Base-by-base conservation (phyloP, 1,139 yeast species). In the Wickerhamiella infanticola region DNA sequence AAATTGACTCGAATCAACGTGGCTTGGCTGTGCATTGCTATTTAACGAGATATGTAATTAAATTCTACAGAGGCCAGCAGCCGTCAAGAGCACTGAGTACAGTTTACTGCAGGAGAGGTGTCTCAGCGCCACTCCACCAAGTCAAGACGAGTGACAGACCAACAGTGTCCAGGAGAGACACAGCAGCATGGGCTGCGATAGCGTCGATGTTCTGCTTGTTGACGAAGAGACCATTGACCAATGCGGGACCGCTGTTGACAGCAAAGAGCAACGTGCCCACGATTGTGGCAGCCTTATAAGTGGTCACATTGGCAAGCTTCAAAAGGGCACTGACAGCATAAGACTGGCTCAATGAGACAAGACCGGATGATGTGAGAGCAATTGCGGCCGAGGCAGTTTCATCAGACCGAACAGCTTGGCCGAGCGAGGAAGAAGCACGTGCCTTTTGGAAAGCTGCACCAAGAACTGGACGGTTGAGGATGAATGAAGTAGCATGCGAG, bases 321-420 rank as follows among this genome's bases (percentile, higher is more conserved):
- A 67, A 55, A 39, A 67, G 55, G 23, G 67, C 68, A 23, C 66
- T 58, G 39, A 66, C 61, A 24, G 68, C 69, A 53, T 68, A 67
- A n/a, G 72, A 58, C 58, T 66, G 70, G 45, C 56, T 44, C 24
- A 58, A 63, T 24, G 69, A 58, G 25, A 65, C 55, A 35, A 60
- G 57, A 44, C 64, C 46, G 26, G 68, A 62, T 35, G 68, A 52
- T 26, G 62, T 59, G 57, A 61, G 61, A 39, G 63, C 55, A 35
- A 61, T 56, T 24, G 59, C 58, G 37, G 69, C 69, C 33, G 64
- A 55, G 42, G 64, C 59, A 35, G 67, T 65, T 55, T 67, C 68
- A 51, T 59, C 52, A 48, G 63, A 53, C 59, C 61, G 56, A 46
- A 60, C 42, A 48, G 63, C 62, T 47, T 66, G 66, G 56, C 63